Base-by-base conservation (phyloP, 768 basidiomycete genomes). In the Mycena haematopus region DNA sequence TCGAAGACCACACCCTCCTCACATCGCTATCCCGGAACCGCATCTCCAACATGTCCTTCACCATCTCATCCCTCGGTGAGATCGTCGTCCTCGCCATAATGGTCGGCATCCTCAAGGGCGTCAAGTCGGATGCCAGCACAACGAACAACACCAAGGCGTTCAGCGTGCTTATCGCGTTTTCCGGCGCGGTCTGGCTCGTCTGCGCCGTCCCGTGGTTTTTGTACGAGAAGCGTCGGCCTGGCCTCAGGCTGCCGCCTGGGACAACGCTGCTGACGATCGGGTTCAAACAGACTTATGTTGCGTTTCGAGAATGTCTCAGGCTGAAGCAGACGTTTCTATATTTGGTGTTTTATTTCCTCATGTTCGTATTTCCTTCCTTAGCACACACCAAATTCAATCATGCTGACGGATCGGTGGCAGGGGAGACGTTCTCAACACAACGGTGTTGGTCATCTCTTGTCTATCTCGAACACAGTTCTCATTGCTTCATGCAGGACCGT, bases 121-220 rank as follows among this genome's bases (percentile, higher is more conserved):
- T 92, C 52, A 80, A 85, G 56, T 84, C 84, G 0, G 85, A 82
- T 38, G 79, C 78, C 65, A 91, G 83, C 68, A 82, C 82, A 0
- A 84, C 88, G 58, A 89, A 89, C 72, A 92, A 92, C 69, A 92
- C 89, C 3, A 87, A 82, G 65, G 87, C 87, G 3, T 88, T 92
- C 70, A 91, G 88, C 68, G 83, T 86, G 13, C 76, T 92, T n/a
- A 89, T 91, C 64, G 91, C 91, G 0, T 92, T 91, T 72, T 82
- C 89, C 19, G 90, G 90, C 1, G 90, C 83, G n/a, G 80, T 88
- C 9, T 92, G 91, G 90, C 63, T 90, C 33, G 56, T 86, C 9
- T 89, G 86, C 66, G 87, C 89, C 6, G 67, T 90, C 3, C 90
- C 90, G 1, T 91, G 90, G 90, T 91, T 91, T 67, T 71, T 88